Base-by-base conservation (phyloP, 2,329 filamentous ascomycete species). In the Talaromyces pinophilus region DNA sequence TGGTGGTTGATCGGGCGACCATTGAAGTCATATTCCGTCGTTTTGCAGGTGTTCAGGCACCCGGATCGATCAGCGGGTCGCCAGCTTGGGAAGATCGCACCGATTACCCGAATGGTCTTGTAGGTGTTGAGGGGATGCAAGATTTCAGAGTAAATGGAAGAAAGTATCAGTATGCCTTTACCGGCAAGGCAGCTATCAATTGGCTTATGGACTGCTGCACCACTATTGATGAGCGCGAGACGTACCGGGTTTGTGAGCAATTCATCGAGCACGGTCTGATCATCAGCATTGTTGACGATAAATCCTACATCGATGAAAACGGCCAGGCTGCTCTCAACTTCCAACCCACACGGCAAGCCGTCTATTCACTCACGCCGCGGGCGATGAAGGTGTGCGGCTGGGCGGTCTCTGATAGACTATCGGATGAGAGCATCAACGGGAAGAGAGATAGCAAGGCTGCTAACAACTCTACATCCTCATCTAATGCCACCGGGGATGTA, bases 161-260 rank as follows among this genome's bases (percentile, higher is more conserved):
- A 78, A 85, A 88, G 11, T 89, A 89, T 75, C 87, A 88, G 72
- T 92, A 97, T 77, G 93, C 92, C 0, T 97, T 98, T 74, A 96
- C 92, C 1, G 95, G 95, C 70, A 96, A 93, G 79, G 88, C 90
- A 11, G 88, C 91, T 1, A 90, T 90, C 13, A 94, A 98, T 78
- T 99, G 94, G 94, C 80, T 99, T 67, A 94, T 98, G 89, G 93
- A 98, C 80, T 98, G 94, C 82, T 96, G 90, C 72, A 97, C 93
- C 0, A 95, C 93, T 42, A 92, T 98, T 40, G 94, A 98, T 77
- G 90, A 91, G 68, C 86, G 92, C 59, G 95, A 98, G 79, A 91
- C 92, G 0, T 84, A 88, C 68, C 91, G 97, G 76, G 88, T 98
- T 70, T 90, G 91, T n/a, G 87, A 89, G 38, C 83, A 93, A 38